Conservation (phyloP, 2,329 filamentous ascomycete genomes). For the Chaetomium strumarium region DNA sequence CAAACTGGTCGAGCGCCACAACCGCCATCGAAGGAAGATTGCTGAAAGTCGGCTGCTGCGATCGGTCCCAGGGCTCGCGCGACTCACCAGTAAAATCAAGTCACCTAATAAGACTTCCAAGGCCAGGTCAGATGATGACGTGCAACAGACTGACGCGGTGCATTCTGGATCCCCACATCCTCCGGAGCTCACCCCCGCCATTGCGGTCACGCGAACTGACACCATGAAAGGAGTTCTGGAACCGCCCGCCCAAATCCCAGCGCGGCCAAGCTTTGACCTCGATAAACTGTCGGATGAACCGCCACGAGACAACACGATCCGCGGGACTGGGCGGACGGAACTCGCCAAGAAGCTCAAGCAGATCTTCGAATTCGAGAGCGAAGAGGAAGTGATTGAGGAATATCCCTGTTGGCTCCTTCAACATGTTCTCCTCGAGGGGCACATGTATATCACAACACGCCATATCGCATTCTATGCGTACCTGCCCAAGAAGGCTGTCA, state of each 20-base stretch:
- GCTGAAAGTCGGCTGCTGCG: conserved; percentile 61
- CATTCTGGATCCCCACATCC: conserved; percentile 21
- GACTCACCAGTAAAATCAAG: conserved; percentile 38
- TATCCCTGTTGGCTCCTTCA: conserved; percentile 92
- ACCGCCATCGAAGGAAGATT: conserved; percentile 28
- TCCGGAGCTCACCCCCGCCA: conserved; percentile 20
- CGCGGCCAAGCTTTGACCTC: conserved; percentile 52
- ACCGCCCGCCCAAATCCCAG: conserved; percentile 58
- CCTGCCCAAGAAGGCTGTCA: conserved; percentile 82
- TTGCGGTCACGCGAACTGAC: conserved; percentile 30
- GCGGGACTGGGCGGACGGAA: conserved; percentile 44
- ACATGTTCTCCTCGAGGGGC: conserved; percentile 86
- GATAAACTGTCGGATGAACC: conserved; percentile 41
- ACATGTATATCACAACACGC: conserved; percentile 87
- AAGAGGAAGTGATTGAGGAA: conserved; percentile 84
- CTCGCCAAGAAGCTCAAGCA: conserved; percentile 70
- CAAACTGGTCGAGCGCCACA: conserved; percentile 7
- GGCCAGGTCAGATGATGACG: conserved; percentile 30
- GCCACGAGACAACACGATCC: conserved; percentile 28
- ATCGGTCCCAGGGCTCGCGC: conserved; percentile 57
- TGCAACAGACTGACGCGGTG: conserved; percentile 25
- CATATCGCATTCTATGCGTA: conserved; percentile 98
- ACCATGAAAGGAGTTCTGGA: conserved; percentile 71
- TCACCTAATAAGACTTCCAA: conserved; percentile 37
- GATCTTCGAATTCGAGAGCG: conserved; percentile 75